Conservation (phyloP, 768 basidiomycete genomes). For the Leccinum sublutescens region DNA sequence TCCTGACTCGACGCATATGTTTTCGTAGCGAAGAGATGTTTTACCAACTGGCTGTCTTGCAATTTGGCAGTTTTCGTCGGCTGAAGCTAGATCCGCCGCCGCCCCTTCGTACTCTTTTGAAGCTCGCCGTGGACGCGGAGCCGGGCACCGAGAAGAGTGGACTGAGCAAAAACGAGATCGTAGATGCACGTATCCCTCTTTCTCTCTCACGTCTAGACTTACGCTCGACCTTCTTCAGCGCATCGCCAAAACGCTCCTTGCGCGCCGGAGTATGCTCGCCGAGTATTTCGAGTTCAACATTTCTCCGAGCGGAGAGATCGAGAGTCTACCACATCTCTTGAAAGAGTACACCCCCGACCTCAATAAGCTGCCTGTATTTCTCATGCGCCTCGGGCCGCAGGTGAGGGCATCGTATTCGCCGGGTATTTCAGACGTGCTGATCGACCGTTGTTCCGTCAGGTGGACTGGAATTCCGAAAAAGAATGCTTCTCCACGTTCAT, state of each 20-base stretch:
- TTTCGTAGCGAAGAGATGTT: slow-evolving; percentile 81
- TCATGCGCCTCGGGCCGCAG: slow-evolving; percentile 92
- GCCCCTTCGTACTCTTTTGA: slow-evolving; percentile 62
- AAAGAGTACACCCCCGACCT: slow-evolving; percentile 89
- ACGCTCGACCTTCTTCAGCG: slow-evolving; percentile 39
- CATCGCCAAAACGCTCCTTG: slow-evolving; percentile 59
- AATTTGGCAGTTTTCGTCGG: slow-evolving; percentile 81
- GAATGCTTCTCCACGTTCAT: slow-evolving; percentile 86
- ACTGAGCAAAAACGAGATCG: slow-evolving; percentile 59
- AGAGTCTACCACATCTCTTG: slow-evolving; percentile 78
- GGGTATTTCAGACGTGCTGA: background rate
- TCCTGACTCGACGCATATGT: background rate
- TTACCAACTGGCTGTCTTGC: slow-evolving; percentile 88
- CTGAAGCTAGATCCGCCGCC: slow-evolving; percentile 85
- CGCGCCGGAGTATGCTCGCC: slow-evolving; percentile 75
- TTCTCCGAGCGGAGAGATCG: slow-evolving; percentile 61
- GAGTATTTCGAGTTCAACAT: slow-evolving; percentile 90
- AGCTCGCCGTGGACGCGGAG: slow-evolving; percentile 75
- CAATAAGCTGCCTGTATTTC: slow-evolving; percentile 82
- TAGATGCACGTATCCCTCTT: slow-evolving; percentile 52
- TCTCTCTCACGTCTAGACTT: background rate
- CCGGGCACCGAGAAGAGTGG: slow-evolving; percentile 48
- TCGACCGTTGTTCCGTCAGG: slow-evolving; percentile 41
- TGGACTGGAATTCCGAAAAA: slow-evolving; percentile 82
- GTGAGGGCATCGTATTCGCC: slow-evolving; percentile 38